Percentiles rank a stretch among this genome's conserved stretches.
phyloP scores from a whole-genome alignment of 2,329 filamentous ascomycete genomes.

The Aspergillus nomiae region DNA sequence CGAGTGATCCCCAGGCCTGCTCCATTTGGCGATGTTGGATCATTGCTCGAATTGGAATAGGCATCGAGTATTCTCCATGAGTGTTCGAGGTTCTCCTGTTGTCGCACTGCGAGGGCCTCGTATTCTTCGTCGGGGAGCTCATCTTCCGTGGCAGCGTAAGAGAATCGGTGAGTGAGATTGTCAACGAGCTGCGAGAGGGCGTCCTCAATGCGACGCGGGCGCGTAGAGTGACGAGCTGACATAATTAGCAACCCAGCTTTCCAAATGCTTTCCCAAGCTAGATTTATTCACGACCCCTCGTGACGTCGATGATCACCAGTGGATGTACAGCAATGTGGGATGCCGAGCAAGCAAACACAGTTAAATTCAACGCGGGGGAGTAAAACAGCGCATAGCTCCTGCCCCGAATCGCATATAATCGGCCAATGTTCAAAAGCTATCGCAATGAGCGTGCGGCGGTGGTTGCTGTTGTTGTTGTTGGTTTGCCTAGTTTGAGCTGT shows the following conservation, averaged over 20 bases:
- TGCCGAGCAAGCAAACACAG: background rate
- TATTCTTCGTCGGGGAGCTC: conserved; percentile 36
- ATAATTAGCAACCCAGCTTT: conserved; percentile 22
- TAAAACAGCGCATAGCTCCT: conserved; percentile 12
- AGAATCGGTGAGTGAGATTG: conserved; percentile 40
- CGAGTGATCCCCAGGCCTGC: conserved; percentile 23
- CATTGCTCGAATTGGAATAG: conserved; percentile 17
- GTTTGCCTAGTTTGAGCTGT: conserved; percentile 30
- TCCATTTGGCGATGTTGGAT: conserved; percentile 17
- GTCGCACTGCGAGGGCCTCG: conserved; percentile 37
- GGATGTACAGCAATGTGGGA: background rate
- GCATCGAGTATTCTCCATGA: conserved; percentile 43
- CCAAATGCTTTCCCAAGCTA: background rate
- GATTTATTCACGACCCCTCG: background rate
- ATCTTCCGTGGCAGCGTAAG: conserved; percentile 31
- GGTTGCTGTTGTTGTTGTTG: conserved; percentile 13
- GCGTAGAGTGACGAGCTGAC: conserved; percentile 36
- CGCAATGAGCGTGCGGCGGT: conserved; percentile 8
- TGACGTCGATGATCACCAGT: background rate
- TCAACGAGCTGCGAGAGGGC: conserved; percentile 47
- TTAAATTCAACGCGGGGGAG: conserved; percentile 2
- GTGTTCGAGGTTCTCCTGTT: conserved; percentile 36
- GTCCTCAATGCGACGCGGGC: conserved; percentile 46
- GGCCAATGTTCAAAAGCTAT: background rate
- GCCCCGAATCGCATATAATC: conserved; percentile 1